Base-by-base conservation (phyloP, 352 stramenopile species). In the Phytophthora crassamura region DNA sequence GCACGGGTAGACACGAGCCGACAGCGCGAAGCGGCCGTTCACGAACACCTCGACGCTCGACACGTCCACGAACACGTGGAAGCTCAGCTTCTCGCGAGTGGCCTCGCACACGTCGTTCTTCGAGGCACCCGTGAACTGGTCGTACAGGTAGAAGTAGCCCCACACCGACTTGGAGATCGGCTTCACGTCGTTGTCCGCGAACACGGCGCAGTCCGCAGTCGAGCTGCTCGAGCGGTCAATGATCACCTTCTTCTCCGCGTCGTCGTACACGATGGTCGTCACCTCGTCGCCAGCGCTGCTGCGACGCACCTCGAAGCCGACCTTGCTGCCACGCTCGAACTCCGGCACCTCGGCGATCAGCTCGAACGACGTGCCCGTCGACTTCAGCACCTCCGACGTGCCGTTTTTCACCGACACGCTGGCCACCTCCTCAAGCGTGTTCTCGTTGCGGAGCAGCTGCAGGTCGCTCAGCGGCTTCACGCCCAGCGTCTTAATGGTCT, bases 401-500 rank as follows among this genome's bases (percentile, higher is more conserved):
- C 57, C 46, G 12, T 46, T 68, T n/a, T 71, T 74, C 28, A 89
- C 34, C n/a, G 46, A 63, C 40, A 74, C 63, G 5, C 25, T 65
- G 10, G 18, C 43, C 15, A 88, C 33, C 41, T 59, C 38, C 61
- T 86, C 73, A 22, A 70, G 20, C 41, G 68, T 30, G 41, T 87
- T 71, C 18, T 51, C 43, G 45, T 82, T 79, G 12, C 82, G 82
- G 14, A 90, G 68, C 33, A 78, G 38, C 48, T 87, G 18, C 25
- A 87, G 36, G 53, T 86, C 58, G 36, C 73, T 63, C 45, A 84
- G 59, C 39, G 79, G 68, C 68, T 86, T 77, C 22, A 86, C 62
- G 3, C 64, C 65, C 16, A 90, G 45, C 36, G 82, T 90, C 72
- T 90, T 90, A 68, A 90, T 79, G 42, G 79, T 88, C 68, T 88